Conservation (phyloP, 164 flowering plant genomes). For the Platanus orientalis region DNA sequence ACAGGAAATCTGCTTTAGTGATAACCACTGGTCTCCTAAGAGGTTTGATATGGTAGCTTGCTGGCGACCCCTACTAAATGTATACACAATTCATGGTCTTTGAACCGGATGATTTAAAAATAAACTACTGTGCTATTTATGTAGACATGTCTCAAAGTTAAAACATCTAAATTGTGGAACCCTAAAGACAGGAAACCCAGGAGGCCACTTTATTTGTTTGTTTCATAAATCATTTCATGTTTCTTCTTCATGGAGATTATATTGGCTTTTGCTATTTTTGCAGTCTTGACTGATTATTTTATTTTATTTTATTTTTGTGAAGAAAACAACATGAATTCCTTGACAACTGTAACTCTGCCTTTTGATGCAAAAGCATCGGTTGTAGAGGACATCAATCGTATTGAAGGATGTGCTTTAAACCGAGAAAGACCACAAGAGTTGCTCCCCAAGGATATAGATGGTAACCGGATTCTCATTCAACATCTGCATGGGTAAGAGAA, state of each 20-base stretch:
- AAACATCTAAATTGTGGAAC: too few relatives aligned
- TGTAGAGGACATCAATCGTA: conserved; percentile 10
- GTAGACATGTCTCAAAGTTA: not conserved
- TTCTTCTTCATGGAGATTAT: not conserved
- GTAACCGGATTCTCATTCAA: conserved; percentile 18
- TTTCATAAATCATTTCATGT: too few relatives aligned
- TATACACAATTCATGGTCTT: not conserved
- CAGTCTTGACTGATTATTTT: not conserved
- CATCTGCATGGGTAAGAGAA: conserved; percentile 24
- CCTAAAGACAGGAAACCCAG: not conserved
- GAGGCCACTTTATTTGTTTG: too few relatives aligned
- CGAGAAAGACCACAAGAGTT: conserved; percentile 16
- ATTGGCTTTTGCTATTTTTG: not conserved
- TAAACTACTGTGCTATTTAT: not conserved
- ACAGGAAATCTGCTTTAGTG: too few relatives aligned
- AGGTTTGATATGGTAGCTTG: not conserved
- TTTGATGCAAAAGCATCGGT: conserved; percentile 16
- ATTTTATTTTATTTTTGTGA: too few relatives aligned
- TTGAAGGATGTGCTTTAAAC: conserved; percentile 20
- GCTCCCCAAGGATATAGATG: conserved; percentile 17
- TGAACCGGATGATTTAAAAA: not conserved
- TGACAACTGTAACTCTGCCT: conserved; percentile 19
- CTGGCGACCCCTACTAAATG: not conserved
- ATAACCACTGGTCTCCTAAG: not conserved
- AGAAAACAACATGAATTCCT: not conserved